These are phyloP conservation scores for Saccharomycopsis selenospora DNA, from an alignment of 805 yeast species.

Conservation along the genomic window DNA sequence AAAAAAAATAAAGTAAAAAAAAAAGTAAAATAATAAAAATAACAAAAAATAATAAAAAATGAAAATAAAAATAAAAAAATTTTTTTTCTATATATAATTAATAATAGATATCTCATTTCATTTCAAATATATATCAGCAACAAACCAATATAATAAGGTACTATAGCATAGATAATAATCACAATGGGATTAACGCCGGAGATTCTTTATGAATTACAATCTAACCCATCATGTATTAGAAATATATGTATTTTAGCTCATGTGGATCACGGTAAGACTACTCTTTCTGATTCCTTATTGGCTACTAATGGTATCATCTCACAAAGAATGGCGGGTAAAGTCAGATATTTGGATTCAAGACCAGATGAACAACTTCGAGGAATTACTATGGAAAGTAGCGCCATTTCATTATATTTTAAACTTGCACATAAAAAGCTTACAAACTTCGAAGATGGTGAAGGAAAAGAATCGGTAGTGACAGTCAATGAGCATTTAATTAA, in stretches of 20 bases:
- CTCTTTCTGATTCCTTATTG: slow-evolving; percentile 81
- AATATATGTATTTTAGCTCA: slow-evolving; percentile 96
- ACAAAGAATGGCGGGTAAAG: slow-evolving; percentile 90
- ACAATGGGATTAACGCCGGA: slow-evolving; percentile 11
- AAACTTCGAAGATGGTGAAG: slow-evolving; percentile 29
- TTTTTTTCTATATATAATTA: no score
- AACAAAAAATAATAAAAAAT: no score
- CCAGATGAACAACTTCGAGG: slow-evolving; percentile 96
- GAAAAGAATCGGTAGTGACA: slow-evolving; percentile 29
- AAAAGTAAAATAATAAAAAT: no score
- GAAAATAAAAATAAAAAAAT: no score
- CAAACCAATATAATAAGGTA: no score
- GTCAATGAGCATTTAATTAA: slow-evolving; percentile 79
- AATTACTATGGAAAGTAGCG: slow-evolving; percentile 96
- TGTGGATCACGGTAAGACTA: slow-evolving; percentile 98
- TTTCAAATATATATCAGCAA: no score
- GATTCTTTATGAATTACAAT: slow-evolving; percentile 51
- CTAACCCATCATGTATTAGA: slow-evolving; percentile 61
- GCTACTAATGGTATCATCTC: slow-evolving; percentile 97
- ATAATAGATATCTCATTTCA: no score
- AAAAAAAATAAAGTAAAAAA: no score
- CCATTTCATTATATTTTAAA: slow-evolving; percentile 86
- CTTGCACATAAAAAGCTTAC: slow-evolving; percentile 42
- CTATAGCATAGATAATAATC: no score
- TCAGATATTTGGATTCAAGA: slow-evolving; percentile 84